Base-by-base conservation (phyloP, 108 stramenopile genomes). In the Phaeodactylum tricornutum region DNA sequence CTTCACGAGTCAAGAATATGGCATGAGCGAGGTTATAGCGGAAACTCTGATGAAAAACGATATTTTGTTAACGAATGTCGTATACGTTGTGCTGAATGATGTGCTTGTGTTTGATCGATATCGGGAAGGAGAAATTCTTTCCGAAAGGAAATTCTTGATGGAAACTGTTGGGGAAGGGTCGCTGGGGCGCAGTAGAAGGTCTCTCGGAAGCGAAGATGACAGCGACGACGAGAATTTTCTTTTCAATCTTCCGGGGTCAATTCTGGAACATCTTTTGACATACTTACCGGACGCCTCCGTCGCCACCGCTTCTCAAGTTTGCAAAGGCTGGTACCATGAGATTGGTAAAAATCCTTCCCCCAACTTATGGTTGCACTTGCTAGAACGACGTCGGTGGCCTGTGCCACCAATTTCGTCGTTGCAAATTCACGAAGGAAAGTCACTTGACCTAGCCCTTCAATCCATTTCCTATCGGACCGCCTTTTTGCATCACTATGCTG, bases 41-140 rank as follows among this genome's bases (percentile, higher is more conserved):
- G 37, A 43, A 0, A n/a, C n/a, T n/a, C 44, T 77, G 29, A 22
- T 63, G 20, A 38, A 40, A 23, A 35, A 53, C 6, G 31, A 43
- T 0, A 68, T 62, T 24, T 19, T 23, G 20, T 22, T 61, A 14
- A 58, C 49, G 1, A 67, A 55, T 42, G 31, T 77, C 33, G 75
- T 77, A 4, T 77, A 77, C 31, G 40, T 72, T 30, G 46, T 46
- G 4, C 22, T 68, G 19, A 48, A 64, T 32, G 50, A 62, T 17
- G 33, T 38, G 9, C 36, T 77, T 3, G 4, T 77, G 2, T 77
- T 64, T 61, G 76, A 77, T 62, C 67, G 76, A 8, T 53, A 77
- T 55, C 58, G 50, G 21, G 58, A 61, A 14, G 76, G 76, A 1
- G 28, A 69, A 9, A 50, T 67, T 3, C 4, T 70, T 3, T 28